Evolutionary conservation across 495 filamentous ascomycete genomes (phyloP).

Genomic region (Haplographium delicatum): DNA sequence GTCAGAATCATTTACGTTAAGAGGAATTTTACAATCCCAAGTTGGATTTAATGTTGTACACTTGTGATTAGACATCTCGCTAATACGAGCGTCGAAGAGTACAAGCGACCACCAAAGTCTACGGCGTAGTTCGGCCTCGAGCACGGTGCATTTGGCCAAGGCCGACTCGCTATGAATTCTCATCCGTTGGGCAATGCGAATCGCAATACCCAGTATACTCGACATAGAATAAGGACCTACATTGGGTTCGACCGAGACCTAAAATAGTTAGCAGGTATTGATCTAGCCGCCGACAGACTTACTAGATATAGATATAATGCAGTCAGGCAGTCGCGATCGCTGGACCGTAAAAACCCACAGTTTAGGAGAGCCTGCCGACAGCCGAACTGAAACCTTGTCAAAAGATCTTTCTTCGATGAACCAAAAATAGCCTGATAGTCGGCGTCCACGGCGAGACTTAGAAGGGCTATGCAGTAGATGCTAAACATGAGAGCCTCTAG

Average conservation of each 20-base stretch:
- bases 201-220: constrained; percentile 37
- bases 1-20: constrained; percentile 38
- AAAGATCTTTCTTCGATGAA: constrained; percentile 35
- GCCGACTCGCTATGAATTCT: constrained; percentile 47
- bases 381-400: constrained; percentile 39
- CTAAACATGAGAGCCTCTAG: constrained; percentile 47
- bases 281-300: constrained; percentile 21
- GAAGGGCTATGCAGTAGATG: constrained; percentile 46
- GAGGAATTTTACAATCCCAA: constrained; percentile 45
- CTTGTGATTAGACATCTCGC: constrained; percentile 57
- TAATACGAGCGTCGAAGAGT: constrained; percentile 47
- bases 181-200: constrained; percentile 38
- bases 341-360: constrained; percentile 43
- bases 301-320: constrained; percentile 59
- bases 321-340: constrained; percentile 51
- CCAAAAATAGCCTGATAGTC: constrained; percentile 45
- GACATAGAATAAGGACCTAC: constrained; percentile 46
- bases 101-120: constrained; percentile 59
- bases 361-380: constrained; percentile 40
- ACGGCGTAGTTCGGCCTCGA: constrained; percentile 56
- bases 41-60: constrained; percentile 46
- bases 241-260: constrained; percentile 43
- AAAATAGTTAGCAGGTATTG: constrained; percentile 20
- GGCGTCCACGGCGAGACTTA: constrained; percentile 39
- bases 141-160: constrained; percentile 43